phyloP scores from a whole-genome alignment of 2,329 filamentous ascomycete genomes.

The Phialophora verrucosa region DNA sequence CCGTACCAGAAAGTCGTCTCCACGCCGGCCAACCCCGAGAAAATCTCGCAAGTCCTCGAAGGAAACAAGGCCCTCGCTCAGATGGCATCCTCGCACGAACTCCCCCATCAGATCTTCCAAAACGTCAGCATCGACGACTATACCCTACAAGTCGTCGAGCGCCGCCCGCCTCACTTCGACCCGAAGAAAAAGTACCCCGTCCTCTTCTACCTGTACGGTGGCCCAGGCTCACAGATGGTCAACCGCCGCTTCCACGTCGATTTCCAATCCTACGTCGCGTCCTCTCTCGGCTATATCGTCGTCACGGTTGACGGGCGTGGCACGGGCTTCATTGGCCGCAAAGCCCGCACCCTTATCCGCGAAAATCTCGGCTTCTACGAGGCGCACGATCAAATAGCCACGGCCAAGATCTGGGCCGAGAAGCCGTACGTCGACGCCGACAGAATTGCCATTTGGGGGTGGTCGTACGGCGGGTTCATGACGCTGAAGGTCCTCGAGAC shows the following conservation, averaged over 20 bases:
- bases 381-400: slow-evolving; percentile 86
- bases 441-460: slow-evolving; percentile 94
- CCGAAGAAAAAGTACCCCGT: slow-evolving; percentile 80
- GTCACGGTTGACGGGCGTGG: slow-evolving; percentile 93
- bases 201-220: slow-evolving; percentile 92
- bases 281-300: slow-evolving; percentile 86
- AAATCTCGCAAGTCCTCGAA: slow-evolving; percentile 75
- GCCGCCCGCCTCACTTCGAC: slow-evolving; percentile 87
- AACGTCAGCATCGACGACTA: slow-evolving; percentile 84
- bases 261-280: slow-evolving; percentile 88
- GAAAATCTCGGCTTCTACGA: slow-evolving; percentile 85
- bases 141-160: slow-evolving; percentile 75
- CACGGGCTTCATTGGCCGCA: slow-evolving; percentile 86
- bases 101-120: slow-evolving; percentile 81
- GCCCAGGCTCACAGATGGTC: slow-evolving; percentile 90
- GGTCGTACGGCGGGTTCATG: slow-evolving; percentile 96
- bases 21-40: slow-evolving; percentile 70
- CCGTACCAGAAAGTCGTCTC: slow-evolving; percentile 91
- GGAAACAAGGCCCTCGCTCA: slow-evolving; percentile 74
- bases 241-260: slow-evolving; percentile 80
- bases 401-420: slow-evolving; percentile 80
- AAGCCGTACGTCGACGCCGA: slow-evolving; percentile 82
- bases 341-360: slow-evolving; percentile 79
- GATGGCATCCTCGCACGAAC: slow-evolving; percentile 74
- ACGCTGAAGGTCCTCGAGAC: slow-evolving; percentile 92